These are phyloP conservation scores for Tricholoma matsutake DNA, from an alignment of 768 basidiomycete species.

Conservation along the genomic window DNA sequence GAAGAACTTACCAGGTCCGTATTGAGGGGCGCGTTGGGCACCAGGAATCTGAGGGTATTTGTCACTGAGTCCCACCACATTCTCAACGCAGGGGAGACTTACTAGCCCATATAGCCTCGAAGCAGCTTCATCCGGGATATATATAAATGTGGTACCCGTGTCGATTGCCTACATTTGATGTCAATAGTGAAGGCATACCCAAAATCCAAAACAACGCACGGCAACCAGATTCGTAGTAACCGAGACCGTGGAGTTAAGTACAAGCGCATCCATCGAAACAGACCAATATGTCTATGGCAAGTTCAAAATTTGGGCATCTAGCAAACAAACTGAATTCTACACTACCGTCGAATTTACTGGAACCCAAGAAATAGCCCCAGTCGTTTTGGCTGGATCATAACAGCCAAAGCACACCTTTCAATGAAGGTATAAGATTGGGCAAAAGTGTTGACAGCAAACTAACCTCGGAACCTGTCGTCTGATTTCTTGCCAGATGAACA, in stretches of 20 bases:
- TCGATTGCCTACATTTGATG: slow-evolving; percentile 51
- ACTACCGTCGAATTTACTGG: slow-evolving; percentile 36
- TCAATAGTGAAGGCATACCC: neutral
- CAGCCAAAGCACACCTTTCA: slow-evolving; percentile 34
- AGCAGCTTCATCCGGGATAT: slow-evolving; percentile 45
- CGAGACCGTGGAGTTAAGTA: slow-evolving; percentile 22
- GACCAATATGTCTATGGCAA: slow-evolving; percentile 57
- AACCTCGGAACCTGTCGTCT: slow-evolving; percentile 48
- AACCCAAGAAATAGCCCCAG: slow-evolving; percentile 29
- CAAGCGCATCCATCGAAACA: slow-evolving; percentile 44
- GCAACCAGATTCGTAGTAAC: slow-evolving; percentile 30
- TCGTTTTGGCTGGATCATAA: slow-evolving; percentile 32
- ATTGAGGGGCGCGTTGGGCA: slow-evolving; percentile 36
- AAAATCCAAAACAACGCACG: slow-evolving; percentile 24
- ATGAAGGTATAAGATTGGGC: neutral
- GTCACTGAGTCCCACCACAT: neutral
- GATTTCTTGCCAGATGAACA: slow-evolving; percentile 43
- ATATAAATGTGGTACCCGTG: slow-evolving; percentile 66
- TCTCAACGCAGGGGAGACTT: neutral
- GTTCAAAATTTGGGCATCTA: neutral
- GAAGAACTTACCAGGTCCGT: slow-evolving; percentile 35
- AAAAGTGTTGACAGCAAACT: slow-evolving; percentile 4
- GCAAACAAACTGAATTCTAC: neutral
- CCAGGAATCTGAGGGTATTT: slow-evolving; percentile 44
- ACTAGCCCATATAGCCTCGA: slow-evolving; percentile 45